Base-by-base conservation (phyloP, 2,329 filamentous ascomycete species). In the Claviceps africana region DNA sequence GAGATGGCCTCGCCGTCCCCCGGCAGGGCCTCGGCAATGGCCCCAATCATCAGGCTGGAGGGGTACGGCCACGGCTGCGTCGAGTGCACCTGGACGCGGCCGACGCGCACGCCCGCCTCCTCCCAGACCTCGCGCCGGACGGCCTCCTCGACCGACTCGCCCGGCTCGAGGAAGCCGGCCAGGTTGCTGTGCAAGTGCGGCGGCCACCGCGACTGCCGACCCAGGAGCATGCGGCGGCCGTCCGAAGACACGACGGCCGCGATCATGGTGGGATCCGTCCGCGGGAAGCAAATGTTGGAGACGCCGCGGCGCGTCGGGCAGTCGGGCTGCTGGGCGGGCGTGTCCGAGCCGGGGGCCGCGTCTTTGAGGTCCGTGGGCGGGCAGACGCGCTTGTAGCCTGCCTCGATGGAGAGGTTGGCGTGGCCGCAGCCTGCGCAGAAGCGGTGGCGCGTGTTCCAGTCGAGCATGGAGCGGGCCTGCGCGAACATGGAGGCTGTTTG, bases 221-320 rank as follows among this genome's bases (percentile, higher is more conserved):
- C 93, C 0, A 98, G 83, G 8, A 98, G 79, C 40, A 95, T 71
- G 55, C 81, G 80, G 58, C 83, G 78, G 48, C 85, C 85, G 59
- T 94, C 87, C 49, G 83, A 75, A 51, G 86, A 94, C 33, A 97
- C 79, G 11, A 96, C 84, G 0, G 90, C 91, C 70, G 94, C 90
- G 69, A 98, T 98, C 65, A 97, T 89, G 30, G 88, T 95, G 1
- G 90, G 89, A 61, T 96, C 90, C 2, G 91, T 96, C 49, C 90
- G 81, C 2, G 91, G 91, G 74, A 96, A 97, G 62, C 78, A 85
- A 51, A 96, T 76, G 69, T 98, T 98, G 33, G 89, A 95, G 46
- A 98, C 72, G 28, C 88, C 89, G 40, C 81, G 85, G 51, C 93
- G 81, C 0, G 90, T 94, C 8, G 80, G 82, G 68, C 93, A 98